These are phyloP conservation scores for Melanomma pulvis-pyrius DNA, from an alignment of 495 filamentous ascomycete genomes.

Conservation along the genomic window DNA sequence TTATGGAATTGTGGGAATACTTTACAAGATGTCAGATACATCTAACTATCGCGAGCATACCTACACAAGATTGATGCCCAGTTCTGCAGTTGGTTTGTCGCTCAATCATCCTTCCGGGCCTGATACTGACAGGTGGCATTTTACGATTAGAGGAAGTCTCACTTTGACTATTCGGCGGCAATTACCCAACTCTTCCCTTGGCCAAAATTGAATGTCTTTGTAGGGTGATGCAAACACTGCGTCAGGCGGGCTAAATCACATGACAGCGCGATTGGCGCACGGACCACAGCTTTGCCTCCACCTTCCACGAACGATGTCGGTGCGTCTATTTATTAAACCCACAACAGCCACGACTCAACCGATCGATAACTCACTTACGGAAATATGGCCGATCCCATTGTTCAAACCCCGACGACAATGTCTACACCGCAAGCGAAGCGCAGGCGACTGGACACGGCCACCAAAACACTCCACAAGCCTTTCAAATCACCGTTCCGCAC, in stretches of 20 bases:
- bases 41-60: neutral
- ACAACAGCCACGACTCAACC: neutral
- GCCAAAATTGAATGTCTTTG: neutral
- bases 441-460: conserved; percentile 56
- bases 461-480: conserved; percentile 60
- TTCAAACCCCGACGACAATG: conserved; percentile 8
- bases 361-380: neutral
- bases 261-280: neutral
- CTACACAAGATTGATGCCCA: neutral
- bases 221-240: neutral
- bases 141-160: neutral
- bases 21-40: neutral
- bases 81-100: neutral
- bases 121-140: neutral
- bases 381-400: neutral
- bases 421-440: conserved; percentile 54
- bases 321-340: neutral
- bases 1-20: neutral
- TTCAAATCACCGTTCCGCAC: conserved; percentile 77
- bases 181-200: neutral
- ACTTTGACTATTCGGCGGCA: neutral
- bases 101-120: neutral
- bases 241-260: neutral
- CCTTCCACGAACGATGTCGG: neutral
- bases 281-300: neutral